Evolutionary conservation across 768 basidiomycete genomes (phyloP).

Genomic region (Leccinum olivaceopallidum): DNA sequence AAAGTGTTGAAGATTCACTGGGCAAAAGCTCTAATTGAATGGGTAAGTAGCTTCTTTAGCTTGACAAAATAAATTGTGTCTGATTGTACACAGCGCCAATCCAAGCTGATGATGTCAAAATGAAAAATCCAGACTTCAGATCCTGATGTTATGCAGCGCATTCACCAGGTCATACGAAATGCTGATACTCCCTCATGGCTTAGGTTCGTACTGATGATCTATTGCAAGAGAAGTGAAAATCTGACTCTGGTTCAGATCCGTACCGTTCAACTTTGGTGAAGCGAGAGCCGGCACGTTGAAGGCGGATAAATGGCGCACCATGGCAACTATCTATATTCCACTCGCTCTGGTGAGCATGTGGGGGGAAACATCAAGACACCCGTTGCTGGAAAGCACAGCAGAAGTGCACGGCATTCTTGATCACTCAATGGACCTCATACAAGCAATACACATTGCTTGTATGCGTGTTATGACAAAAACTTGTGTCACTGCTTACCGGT

Average conservation of each 20-base stretch:
- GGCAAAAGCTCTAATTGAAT: constrained; percentile 7
- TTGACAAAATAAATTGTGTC: neutral
- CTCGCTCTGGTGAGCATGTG: too few species aligned
- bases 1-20: constrained; percentile 6
- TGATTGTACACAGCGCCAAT: neutral
- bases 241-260: neutral
- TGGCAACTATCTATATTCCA: too few species aligned
- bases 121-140: neutral
- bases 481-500: too few species aligned
- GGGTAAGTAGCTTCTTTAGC: constrained; percentile 1
- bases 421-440: too few species aligned
- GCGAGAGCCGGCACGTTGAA: too few species aligned
- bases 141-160: neutral
- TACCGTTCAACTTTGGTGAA: too few species aligned
- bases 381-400: too few species aligned
- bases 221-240: neutral
- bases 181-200: constrained; percentile 18
- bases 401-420: too few species aligned
- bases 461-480: too few species aligned
- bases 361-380: too few species aligned
- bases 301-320: too few species aligned
- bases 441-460: too few species aligned
- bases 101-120: neutral
- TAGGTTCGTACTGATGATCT: neutral
- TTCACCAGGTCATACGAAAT: constrained; percentile 5